phyloP scores from a whole-genome alignment of 1,284 basidiomycete genomes.

The Trichosporon ovoides region DNA sequence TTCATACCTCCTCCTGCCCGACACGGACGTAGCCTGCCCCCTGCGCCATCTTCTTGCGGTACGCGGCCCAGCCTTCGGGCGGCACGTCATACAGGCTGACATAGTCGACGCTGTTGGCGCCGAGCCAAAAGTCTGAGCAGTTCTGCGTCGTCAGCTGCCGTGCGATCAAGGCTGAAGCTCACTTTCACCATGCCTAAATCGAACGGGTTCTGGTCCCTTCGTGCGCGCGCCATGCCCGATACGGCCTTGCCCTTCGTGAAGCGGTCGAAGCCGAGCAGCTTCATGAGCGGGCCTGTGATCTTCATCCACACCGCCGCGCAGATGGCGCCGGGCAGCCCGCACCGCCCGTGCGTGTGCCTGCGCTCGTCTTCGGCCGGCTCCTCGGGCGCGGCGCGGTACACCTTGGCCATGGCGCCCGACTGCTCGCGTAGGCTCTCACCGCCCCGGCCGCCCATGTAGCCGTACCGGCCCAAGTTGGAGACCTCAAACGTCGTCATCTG shows the following conservation, averaged over 20 bases:
- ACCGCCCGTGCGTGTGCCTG: constrained; percentile 47
- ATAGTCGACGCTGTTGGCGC: constrained; percentile 81
- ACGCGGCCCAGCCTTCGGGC: constrained; percentile 55
- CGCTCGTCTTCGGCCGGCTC: constrained; percentile 13
- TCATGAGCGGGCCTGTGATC: constrained; percentile 56
- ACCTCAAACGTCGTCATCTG: constrained; percentile 98
- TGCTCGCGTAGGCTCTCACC: constrained; percentile 54
- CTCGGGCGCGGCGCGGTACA: constrained; percentile 12
- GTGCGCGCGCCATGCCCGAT: constrained; percentile 61
- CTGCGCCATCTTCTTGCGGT: constrained; percentile 29
- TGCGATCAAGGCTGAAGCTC: constrained; percentile 12
- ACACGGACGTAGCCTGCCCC: constrained; percentile 30
- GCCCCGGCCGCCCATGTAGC: constrained; percentile 89
- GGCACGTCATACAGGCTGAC: constrained; percentile 84
- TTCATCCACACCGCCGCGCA: constrained; percentile 26
- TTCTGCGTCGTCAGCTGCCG: constrained; percentile 53
- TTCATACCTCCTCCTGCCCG: constrained; percentile 32
- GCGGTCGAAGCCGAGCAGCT: constrained; percentile 78
- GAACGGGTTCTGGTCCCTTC: constrained; percentile 81
- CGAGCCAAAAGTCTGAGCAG: constrained; percentile 93
- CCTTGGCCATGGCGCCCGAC: constrained; percentile 42
- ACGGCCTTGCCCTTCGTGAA: constrained; percentile 77
- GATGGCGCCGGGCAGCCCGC: constrained; percentile 34
- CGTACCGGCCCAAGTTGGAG: constrained; percentile 87
- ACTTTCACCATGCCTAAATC: constrained; percentile 67